Percentiles rank a stretch among this genome's conserved stretches.
Conservation (phyloP, 257 asterid species). For the Petunia secreta region DNA sequence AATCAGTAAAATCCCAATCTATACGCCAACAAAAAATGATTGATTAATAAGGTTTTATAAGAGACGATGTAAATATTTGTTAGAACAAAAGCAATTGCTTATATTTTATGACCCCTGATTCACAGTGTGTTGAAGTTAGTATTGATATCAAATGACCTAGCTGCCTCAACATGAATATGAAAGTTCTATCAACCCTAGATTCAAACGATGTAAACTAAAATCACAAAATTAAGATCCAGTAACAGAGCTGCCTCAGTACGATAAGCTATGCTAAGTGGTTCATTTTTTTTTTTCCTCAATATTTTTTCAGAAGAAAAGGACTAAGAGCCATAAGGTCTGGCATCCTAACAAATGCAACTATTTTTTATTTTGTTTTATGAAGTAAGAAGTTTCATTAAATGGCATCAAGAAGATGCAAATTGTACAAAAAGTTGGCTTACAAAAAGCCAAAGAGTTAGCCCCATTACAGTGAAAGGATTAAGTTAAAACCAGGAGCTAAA, state of each 20-base stretch:
- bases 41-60: neutral
- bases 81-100: neutral
- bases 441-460: too few relatives aligned
- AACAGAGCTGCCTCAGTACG: constrained; percentile 15
- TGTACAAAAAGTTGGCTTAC: too few relatives aligned
- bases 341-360: constrained; percentile 14
- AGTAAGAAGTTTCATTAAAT: too few relatives aligned
- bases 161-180: neutral
- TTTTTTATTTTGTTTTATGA: too few relatives aligned
- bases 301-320: neutral
- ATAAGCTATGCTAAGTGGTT: neutral
- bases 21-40: neutral
- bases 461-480: too few relatives aligned
- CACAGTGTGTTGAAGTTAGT: neutral
- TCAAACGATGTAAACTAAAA: neutral
- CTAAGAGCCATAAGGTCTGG: constrained; percentile 4
- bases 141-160: neutral
- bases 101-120: too few relatives aligned
- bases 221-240: neutral
- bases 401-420: too few relatives aligned
- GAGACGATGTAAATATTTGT: neutral
- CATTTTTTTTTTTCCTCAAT: neutral
- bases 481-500: too few relatives aligned
- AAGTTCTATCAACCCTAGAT: neutral
- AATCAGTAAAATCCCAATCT: constrained; percentile 5